Percentiles rank a stretch among this genome's conserved stretches.
These are phyloP conservation scores for Tolypocladium guangdongense DNA, from an alignment of 2,329 filamentous ascomycete genomes.

Conservation along the genomic window DNA sequence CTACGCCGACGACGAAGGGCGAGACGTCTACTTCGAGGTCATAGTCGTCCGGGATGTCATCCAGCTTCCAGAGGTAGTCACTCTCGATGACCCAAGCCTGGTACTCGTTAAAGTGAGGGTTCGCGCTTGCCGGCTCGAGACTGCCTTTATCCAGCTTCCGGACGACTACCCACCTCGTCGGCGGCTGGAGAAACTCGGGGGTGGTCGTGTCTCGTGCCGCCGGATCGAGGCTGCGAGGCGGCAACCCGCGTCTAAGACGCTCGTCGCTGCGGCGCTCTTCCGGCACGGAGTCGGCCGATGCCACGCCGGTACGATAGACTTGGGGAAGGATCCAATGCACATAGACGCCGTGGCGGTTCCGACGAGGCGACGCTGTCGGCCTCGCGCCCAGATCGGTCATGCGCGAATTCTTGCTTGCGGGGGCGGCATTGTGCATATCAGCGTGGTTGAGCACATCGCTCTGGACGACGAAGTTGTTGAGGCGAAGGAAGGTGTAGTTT, in stretches of 20 bases:
- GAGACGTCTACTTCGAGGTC: conserved; percentile 29
- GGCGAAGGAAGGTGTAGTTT: conserved; percentile 32
- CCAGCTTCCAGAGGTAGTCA: conserved; percentile 20
- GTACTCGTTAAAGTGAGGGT: no score
- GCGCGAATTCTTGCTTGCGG: conserved; percentile 20
- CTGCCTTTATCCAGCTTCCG: conserved; percentile 13
- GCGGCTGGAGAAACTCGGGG: conserved; percentile 11
- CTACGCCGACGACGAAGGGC: conserved; percentile 22
- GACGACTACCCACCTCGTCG: conserved; percentile 26
- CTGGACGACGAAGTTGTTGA: conserved; percentile 23
- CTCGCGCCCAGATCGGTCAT: conserved; percentile 22
- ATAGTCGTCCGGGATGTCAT: conserved; percentile 13
- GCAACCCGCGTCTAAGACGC: not conserved
- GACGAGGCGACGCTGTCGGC: conserved; percentile 3
- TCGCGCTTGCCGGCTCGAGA: not conserved
- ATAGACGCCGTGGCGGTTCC: conserved; percentile 26
- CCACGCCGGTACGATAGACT: conserved; percentile 20
- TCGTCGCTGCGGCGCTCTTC: not conserved
- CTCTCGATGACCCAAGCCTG: conserved; percentile 28
- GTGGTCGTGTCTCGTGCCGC: no score
- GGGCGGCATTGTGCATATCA: conserved; percentile 25
- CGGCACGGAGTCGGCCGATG: conserved; percentile 1
- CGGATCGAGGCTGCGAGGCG: no score
- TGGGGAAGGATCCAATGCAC: conserved; percentile 30
- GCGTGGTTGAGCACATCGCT: conserved; percentile 24